Evolutionary conservation across 2,329 filamentous ascomycete genomes (phyloP).

Genomic region (Verticillium nubilum): DNA sequence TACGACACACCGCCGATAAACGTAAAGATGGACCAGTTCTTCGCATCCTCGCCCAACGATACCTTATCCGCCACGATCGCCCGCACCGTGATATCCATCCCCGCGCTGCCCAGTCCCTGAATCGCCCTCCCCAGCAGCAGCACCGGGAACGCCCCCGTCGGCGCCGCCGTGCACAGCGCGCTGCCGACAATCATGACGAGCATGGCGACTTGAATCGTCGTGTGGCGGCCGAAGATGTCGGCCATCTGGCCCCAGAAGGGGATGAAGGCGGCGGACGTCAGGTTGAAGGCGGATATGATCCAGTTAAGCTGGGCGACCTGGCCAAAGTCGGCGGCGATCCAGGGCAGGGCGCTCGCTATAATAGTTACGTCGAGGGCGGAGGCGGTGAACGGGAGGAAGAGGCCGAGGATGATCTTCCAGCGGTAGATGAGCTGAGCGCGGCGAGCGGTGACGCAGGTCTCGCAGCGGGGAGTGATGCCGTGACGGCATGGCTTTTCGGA

Average conservation of each 20-base stretch:
- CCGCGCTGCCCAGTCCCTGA: conserved; percentile 57
- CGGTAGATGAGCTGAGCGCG: conserved; percentile 35
- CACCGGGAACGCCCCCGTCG: conserved; percentile 47
- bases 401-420: conserved; percentile 53
- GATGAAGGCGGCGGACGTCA: conserved; percentile 62
- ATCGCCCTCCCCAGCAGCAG: conserved; percentile 58
- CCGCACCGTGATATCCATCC: conserved; percentile 54
- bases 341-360: conserved; percentile 32
- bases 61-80: conserved; percentile 63
- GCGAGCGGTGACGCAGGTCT: conserved; percentile 26
- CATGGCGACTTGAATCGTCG: conserved; percentile 55
- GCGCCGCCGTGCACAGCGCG: conserved; percentile 54
- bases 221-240: conserved; percentile 60
- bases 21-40: conserved; percentile 57
- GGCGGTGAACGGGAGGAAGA: conserved; percentile 55
- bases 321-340: conserved; percentile 60
- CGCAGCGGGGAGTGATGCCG: conserved; percentile 14
- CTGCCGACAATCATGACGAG: conserved; percentile 55
- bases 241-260: conserved; percentile 60
- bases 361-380: conserved; percentile 62
- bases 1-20: conserved; percentile 53
- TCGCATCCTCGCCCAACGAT: conserved; percentile 53
- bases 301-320: conserved; percentile 57
- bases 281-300: conserved; percentile 65
- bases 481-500: conserved; percentile 1